Evolutionary conservation across 306 rosid species (phyloP).

Genomic region (Acacia acuminata): DNA sequence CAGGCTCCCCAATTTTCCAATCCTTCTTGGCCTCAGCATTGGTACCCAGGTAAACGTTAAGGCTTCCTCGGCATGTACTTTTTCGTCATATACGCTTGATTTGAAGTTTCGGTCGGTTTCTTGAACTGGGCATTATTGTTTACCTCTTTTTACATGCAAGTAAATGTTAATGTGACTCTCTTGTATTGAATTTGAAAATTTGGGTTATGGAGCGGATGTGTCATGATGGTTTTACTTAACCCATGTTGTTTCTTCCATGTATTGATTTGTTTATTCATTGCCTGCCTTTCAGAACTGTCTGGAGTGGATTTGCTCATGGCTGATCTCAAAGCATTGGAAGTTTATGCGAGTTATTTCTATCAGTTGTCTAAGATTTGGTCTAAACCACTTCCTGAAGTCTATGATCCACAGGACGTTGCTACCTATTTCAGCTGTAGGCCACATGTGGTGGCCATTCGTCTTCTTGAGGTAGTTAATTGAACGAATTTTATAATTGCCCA

Average conservation of each 20-base stretch:
- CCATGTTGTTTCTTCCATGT: neutral
- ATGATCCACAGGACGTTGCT: constrained; percentile 73
- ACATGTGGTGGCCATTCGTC: constrained; percentile 74
- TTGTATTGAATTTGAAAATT: neutral
- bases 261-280: constrained; percentile 19
- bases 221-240: neutral
- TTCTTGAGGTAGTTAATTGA: constrained; percentile 67
- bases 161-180: neutral
- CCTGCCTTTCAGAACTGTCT: constrained; percentile 56
- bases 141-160: neutral
- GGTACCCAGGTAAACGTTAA: constrained; percentile 66
- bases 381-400: constrained; percentile 86
- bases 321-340: constrained; percentile 85
- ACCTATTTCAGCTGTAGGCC: constrained; percentile 81
- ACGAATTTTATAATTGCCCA: neutral
- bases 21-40: constrained; percentile 78
- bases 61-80: constrained; percentile 9
- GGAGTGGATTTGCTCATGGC: constrained; percentile 78
- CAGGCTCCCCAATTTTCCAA: constrained; percentile 45
- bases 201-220: neutral
- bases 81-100: neutral
- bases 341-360: constrained; percentile 72
- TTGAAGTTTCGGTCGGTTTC: constrained; percentile 3
- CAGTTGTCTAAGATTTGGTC: constrained; percentile 76
- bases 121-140: constrained; percentile 18